Evolutionary conservation across 1,139 yeast genomes (phyloP), one percentile per base, ranked within the genome.

Genomic region (Candida anutae): DNA sequence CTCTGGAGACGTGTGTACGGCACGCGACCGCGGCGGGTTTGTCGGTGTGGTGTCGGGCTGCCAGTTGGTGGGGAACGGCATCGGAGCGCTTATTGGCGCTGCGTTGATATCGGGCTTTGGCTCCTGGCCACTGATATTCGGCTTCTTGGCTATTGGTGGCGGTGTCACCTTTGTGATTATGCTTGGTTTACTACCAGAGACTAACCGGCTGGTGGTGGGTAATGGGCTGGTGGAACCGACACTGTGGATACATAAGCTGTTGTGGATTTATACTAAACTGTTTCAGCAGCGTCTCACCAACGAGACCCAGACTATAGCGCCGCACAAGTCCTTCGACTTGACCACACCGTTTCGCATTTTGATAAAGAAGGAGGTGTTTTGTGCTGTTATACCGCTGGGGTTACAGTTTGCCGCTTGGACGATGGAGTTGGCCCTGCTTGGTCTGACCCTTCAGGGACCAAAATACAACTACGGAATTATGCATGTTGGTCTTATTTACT

Each of bases 51-150:
- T 58, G 1, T 36, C 50, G 8, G 69, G 68, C 1, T 42, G 54
- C 34, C 60, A 56, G 25, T 38, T 60, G 22, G 43, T 57, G 4
- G 69, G 68, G 1, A 58, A 58, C 33, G 66, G 64, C 2, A 47
- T 61, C 33, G 68, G 67, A 3, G 60, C 63, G 1, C 36, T 62
- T n/a, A 36, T 61, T 3, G 68, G 68, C 2, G 61, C 67, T 2
- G 59, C 51, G 1, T 39, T 62, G 11, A 45, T 59, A 3, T 33
- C 42, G 28, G 42, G 42, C 16, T 62, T 51, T 35, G 36, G 45
- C 16, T 36, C 49, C 5, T 62, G 68, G 68, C 45, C 67, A 42
- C 50, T 62, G 5, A 57, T 62, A 4, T 62, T 61, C 35, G 35
- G 53, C 4, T 62, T 61, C 35, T 38, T 57, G 20, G 58, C 66